Evolutionary conservation across 2,329 filamentous ascomycete genomes (phyloP).

Genomic region (Teratosphaeriaceae sp.): DNA sequence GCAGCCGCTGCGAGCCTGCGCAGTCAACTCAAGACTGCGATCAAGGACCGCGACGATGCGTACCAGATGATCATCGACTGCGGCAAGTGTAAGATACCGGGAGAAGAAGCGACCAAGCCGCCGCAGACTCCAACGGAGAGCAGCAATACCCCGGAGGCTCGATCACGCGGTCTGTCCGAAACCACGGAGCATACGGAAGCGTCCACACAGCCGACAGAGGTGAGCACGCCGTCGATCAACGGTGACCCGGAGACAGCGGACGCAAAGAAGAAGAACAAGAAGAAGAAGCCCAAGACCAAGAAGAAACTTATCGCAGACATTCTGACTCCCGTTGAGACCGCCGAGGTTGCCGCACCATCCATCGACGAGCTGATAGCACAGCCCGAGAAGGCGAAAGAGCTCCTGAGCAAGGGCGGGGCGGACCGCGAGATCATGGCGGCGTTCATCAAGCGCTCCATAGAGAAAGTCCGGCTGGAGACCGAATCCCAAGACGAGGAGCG

Average conservation of each 20-base stretch:
- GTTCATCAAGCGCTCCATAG: conserved; percentile 4
- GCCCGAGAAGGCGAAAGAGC: conserved; percentile 15
- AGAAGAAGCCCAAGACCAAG: conserved; percentile 77
- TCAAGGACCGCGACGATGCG: conserved; percentile 27
- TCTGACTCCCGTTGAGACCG: conserved; percentile 10
- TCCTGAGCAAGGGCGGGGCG: conserved; percentile 7
- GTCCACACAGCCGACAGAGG: conserved; percentile 19
- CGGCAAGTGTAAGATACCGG: conserved; percentile 23
- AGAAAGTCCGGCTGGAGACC: conserved; percentile 3
- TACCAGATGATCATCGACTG: conserved; percentile 31
- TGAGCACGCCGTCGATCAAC: conserved; percentile 17
- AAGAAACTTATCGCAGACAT: conserved; percentile 57
- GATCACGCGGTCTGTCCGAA: conserved; percentile 19
- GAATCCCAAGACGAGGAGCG: conserved; percentile 16
- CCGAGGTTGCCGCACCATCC: conserved; percentile 6
- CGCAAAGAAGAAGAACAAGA: conserved; percentile 65
- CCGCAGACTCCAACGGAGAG: conserved; percentile 10
- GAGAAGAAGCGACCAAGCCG: conserved; percentile 10
- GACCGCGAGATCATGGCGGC: not conserved
- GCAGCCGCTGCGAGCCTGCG: conserved; percentile 21
- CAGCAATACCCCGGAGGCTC: conserved; percentile 10
- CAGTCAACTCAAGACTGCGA: conserved; percentile 24
- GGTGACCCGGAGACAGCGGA: conserved; percentile 26
- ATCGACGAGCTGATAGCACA: conserved; percentile 14
- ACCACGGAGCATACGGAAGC: conserved; percentile 17